phyloP scores from a whole-genome alignment of 1,284 basidiomycete genomes.

The Violaceomyces palustris region DNA sequence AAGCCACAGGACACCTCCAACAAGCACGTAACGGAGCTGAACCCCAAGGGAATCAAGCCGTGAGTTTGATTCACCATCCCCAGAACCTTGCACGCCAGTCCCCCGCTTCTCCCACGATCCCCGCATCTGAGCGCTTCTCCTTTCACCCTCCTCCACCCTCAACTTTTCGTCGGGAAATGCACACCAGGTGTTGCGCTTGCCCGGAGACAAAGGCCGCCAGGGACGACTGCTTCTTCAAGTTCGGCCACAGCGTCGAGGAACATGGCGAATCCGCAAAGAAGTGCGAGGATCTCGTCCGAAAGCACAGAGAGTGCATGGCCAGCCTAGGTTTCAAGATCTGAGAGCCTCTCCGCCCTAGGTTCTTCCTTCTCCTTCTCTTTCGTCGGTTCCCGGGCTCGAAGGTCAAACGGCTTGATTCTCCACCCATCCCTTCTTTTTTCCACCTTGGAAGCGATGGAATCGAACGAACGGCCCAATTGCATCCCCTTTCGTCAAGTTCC shows the following conservation, averaged over 20 bases:
- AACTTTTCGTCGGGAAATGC: too few relatives aligned
- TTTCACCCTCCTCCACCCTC: conserved; percentile 41
- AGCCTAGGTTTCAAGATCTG: conserved; percentile 54
- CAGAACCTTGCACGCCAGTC: background rate
- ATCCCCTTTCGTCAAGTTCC: too few relatives aligned
- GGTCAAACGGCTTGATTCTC: too few relatives aligned
- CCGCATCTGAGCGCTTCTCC: too few relatives aligned
- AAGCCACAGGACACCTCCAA: conserved; percentile 22
- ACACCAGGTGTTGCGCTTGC: conserved; percentile 76
- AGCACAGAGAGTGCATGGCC: conserved; percentile 85
- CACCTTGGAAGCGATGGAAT: too few relatives aligned
- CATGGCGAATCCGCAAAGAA: conserved; percentile 64
- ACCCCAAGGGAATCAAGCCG: conserved; percentile 87
- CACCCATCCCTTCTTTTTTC: too few relatives aligned
- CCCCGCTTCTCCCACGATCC: too few relatives aligned
- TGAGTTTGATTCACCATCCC: conserved; percentile 60
- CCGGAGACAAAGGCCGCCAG: conserved; percentile 83
- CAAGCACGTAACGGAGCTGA: conserved; percentile 57
- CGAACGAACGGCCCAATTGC: too few relatives aligned
- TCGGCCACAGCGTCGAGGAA: conserved; percentile 60
- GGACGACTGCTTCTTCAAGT: conserved; percentile 85
- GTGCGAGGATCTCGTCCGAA: conserved; percentile 73
- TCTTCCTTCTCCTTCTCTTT: too few relatives aligned
- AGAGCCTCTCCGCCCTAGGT: too few relatives aligned
- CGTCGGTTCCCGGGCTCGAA: too few relatives aligned